These are phyloP conservation scores for Aspergillus cristatus DNA, from an alignment of 495 filamentous ascomycete genomes.

Conservation along the genomic window DNA sequence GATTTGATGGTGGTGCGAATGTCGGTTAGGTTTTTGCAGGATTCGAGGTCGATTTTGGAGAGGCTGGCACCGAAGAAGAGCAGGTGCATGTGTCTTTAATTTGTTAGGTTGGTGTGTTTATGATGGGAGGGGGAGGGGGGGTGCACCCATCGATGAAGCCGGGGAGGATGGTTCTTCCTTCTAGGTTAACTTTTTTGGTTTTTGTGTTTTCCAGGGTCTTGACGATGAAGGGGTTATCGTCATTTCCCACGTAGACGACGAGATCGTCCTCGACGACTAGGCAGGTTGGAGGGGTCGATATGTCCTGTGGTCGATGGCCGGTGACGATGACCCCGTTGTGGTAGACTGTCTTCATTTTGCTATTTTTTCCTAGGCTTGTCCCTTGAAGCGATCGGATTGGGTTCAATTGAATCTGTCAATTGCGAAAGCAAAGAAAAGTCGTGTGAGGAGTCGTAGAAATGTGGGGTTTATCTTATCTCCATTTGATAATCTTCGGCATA, in stretches of 20 bases:
- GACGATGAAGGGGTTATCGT: slow-evolving; percentile 9
- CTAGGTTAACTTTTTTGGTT: slow-evolving; percentile 27
- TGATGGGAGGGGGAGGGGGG: neutral
- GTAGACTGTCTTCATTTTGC: slow-evolving; percentile 12
- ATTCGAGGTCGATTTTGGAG: slow-evolving; percentile 43
- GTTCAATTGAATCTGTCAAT: too few species aligned
- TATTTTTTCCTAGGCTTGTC: too few species aligned
- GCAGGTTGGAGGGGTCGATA: slow-evolving; percentile 1
- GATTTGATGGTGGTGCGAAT: slow-evolving; percentile 40
- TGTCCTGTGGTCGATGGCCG: neutral
- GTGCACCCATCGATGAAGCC: slow-evolving; percentile 55
- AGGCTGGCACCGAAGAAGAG: slow-evolving; percentile 50
- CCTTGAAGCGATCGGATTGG: too few species aligned
- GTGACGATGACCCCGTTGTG: slow-evolving; percentile 9
- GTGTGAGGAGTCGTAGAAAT: too few species aligned
- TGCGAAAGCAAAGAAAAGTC: too few species aligned
- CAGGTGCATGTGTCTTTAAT: slow-evolving; percentile 38
- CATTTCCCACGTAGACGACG: slow-evolving; percentile 31
- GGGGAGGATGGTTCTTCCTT: slow-evolving; percentile 39
- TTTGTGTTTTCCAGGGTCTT: slow-evolving; percentile 11
- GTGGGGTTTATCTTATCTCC: too few species aligned
- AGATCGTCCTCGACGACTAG: slow-evolving; percentile 24
- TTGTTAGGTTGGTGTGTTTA: slow-evolving; percentile 1
- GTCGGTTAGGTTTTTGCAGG: slow-evolving; percentile 40
- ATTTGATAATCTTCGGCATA: too few species aligned